phyloP scores from a whole-genome alignment of 768 basidiomycete genomes.

The Postia placenta region DNA sequence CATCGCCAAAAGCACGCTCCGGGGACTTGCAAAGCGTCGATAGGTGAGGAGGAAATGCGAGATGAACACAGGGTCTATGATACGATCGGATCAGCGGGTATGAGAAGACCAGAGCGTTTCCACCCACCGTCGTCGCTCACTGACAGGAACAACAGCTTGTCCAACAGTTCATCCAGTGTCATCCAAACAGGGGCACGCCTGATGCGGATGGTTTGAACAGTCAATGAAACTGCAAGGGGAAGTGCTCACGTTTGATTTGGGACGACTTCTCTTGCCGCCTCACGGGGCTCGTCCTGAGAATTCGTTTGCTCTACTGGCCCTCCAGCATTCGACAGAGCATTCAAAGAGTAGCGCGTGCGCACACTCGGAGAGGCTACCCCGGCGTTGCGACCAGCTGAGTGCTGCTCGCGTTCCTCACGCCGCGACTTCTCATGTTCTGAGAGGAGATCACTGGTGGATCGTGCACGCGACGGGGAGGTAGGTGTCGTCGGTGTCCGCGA shows the following conservation, averaged over 20 bases:
- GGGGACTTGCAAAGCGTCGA: constrained; percentile 75
- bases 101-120: neutral
- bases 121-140: constrained; percentile 76
- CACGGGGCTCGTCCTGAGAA: neutral
- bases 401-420: constrained; percentile 16
- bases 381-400: constrained; percentile 1
- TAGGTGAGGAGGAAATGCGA: constrained; percentile 81
- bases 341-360: constrained; percentile 2
- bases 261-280: constrained; percentile 15
- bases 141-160: constrained; percentile 76
- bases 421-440: constrained; percentile 30
- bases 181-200: constrained; percentile 65
- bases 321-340: neutral
- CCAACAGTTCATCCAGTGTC: constrained; percentile 71
- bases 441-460: constrained; percentile 49
- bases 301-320: neutral
- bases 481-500: constrained; percentile 26
- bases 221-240: neutral
- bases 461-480: constrained; percentile 47
- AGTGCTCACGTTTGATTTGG: constrained; percentile 46
- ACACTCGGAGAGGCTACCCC: neutral
- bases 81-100: neutral
- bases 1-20: constrained; percentile 78
- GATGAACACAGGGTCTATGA: constrained; percentile 66
- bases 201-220: neutral